Evolutionary conservation across 805 yeast genomes (phyloP), one percentile per base, ranked within the genome.

Genomic region (Candida wancherniae): DNA sequence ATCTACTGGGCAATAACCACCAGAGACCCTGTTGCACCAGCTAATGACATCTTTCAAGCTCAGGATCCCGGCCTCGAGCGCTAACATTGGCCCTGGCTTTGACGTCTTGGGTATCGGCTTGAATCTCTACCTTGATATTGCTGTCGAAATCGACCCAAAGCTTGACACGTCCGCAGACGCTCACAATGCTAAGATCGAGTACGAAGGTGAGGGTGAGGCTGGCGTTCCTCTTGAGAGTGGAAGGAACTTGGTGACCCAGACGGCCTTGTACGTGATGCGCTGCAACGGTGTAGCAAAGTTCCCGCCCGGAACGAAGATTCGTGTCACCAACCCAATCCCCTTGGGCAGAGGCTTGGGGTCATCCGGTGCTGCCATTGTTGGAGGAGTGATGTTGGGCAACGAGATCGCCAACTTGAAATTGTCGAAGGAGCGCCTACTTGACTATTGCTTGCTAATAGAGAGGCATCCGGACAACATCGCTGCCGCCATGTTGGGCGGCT

Each of bases 401-500:
- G 90, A 80, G 43, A 69, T 88, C 19, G 96, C 92, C 22, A 68
- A 75, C 29, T 65, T 90, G 20, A 76, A 74, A 1, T 75, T 87
- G 38, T 63, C 79, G 29, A 88, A 83, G 58, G 80, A 75, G 47
- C 71, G 97, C 47, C 73, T 92, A 78, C 67, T 92, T 48, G 98
- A 92, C 58, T 92, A 84, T 67, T 86, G 96, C 58, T 71, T 92
- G 47, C 84, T 92, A 92, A 88, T 92, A 45, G 98, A 92, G 66
- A 79, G 97, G 56, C 98, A 92, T 52, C 98, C 98, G 20, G 98
- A 92, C 61, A 92, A 92, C 58, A 88, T 92, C 51, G 86, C 96
- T 9, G 98, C 98, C 19, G 95, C 98, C 21, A 86, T 92, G 95
- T 82, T 88, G 80, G 98, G 98, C 38, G 97, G 98, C 1, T 92